phyloP scores from a whole-genome alignment of 768 basidiomycete genomes.

The Suillus occidentalis region DNA sequence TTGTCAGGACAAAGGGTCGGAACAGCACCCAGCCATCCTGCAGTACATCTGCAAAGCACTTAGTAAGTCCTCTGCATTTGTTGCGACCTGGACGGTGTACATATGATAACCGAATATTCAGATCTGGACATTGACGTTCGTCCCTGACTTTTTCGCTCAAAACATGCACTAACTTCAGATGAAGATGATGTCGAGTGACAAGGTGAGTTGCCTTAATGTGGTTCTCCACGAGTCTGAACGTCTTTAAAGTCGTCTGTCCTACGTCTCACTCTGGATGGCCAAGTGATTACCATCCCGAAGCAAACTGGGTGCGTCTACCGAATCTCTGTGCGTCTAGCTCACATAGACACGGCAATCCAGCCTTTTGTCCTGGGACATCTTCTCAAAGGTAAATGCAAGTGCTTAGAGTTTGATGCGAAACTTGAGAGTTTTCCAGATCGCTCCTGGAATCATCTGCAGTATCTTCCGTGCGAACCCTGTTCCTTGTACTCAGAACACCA shows the following conservation, averaged over 20 bases:
- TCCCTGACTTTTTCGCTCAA: slow-evolving; percentile 42
- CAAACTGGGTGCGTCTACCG: slow-evolving; percentile 20
- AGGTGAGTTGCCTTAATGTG: slow-evolving; percentile 31
- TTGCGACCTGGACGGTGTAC: slow-evolving; percentile 19
- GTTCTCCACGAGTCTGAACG: background rate
- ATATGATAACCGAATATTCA: slow-evolving; percentile 34
- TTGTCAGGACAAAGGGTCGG: slow-evolving; percentile 24
- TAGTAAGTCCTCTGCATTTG: slow-evolving; percentile 30
- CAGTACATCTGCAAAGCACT: slow-evolving; percentile 49
- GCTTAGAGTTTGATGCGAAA: slow-evolving; percentile 18
- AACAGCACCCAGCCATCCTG: slow-evolving; percentile 36
- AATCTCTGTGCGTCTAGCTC: background rate
- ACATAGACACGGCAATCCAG: slow-evolving; percentile 18
- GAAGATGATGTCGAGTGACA: slow-evolving; percentile 37
- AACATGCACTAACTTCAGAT: slow-evolving; percentile 37
- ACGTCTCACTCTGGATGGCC: slow-evolving; percentile 8
- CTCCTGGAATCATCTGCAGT: slow-evolving; percentile 41
- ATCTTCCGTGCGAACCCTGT: slow-evolving; percentile 48
- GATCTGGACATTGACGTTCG: slow-evolving; percentile 23
- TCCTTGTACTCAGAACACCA: slow-evolving; percentile 5
- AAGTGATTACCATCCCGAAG: slow-evolving; percentile 11
- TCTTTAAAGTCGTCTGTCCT: slow-evolving; percentile 10
- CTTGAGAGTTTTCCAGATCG: slow-evolving; percentile 32
- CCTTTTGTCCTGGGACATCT: slow-evolving; percentile 32
- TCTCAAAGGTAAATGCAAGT: slow-evolving; percentile 17